Conservation (phyloP, 495 filamentous ascomycete species). For the Penicillium manginii region DNA sequence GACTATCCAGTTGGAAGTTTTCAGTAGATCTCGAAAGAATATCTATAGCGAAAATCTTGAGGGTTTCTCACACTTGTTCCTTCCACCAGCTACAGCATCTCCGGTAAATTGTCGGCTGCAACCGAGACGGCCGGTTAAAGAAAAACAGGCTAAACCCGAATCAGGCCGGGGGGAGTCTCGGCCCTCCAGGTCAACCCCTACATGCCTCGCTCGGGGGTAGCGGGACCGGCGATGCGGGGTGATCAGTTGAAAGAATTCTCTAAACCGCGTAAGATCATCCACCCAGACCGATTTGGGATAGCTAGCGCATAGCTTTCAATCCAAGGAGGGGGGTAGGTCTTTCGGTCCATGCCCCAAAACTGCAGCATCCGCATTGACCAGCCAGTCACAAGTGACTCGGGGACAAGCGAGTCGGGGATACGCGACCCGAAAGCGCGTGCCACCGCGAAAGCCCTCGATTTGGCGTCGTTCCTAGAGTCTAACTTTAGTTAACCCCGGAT, state of each 20-base stretch:
- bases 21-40: too few relatives aligned
- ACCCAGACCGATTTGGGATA: background rate
- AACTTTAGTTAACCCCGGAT: slow-evolving; percentile 9
- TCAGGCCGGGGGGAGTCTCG: background rate
- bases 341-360: background rate
- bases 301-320: background rate
- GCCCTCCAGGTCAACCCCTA: background rate
- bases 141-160: background rate
- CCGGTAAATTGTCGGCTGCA: background rate
- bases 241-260: background rate
- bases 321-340: background rate
- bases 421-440: slow-evolving; percentile 3
- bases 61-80: too few relatives aligned
- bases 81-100: too few relatives aligned
- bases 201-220: background rate
- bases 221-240: background rate
- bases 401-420: slow-evolving; percentile 1
- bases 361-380: background rate
- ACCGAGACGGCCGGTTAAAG: background rate
- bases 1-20: too few relatives aligned
- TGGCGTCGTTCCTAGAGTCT: background rate
- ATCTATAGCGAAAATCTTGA: too few relatives aligned
- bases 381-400: background rate
- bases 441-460: slow-evolving; percentile 15
- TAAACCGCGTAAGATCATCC: background rate